phyloP scores from a whole-genome alignment of 2,329 filamentous ascomycete species.

The Neonectria punicea region DNA sequence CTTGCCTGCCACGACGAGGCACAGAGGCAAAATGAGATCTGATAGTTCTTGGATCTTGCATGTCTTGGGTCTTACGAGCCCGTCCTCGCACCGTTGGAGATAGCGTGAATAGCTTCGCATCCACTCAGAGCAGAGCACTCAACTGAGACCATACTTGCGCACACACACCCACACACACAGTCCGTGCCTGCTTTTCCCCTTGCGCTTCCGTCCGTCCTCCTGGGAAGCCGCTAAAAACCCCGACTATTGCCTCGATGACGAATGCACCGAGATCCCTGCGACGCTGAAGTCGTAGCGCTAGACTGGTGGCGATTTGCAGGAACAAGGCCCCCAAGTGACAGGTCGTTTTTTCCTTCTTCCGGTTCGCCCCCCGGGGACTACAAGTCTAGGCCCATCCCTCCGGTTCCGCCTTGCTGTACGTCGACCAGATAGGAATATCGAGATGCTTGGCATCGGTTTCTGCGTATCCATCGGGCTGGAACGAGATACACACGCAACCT shows the following conservation, averaged over 20 bases:
- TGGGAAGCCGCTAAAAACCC: background rate
- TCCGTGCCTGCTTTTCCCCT: background rate
- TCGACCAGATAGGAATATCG: background rate
- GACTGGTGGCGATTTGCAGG: background rate
- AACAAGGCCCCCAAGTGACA: background rate
- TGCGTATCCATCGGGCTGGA: background rate
- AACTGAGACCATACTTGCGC: background rate
- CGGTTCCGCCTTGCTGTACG: background rate
- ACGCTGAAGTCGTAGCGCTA: constrained; percentile 13
- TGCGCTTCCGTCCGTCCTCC: background rate
- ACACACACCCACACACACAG: background rate
- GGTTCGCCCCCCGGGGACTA: background rate
- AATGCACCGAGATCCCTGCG: background rate
- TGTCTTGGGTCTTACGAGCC: background rate
- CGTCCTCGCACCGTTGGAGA: background rate
- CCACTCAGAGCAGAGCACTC: background rate
- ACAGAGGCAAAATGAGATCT: constrained; percentile 7
- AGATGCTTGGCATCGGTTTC: background rate
- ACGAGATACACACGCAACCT: background rate
- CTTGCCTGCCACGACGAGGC: background rate
- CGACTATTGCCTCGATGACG: background rate
- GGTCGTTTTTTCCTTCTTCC: background rate
- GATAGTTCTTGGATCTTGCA: background rate
- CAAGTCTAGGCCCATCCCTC: background rate
- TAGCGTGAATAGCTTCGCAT: background rate